Evolutionary conservation across 306 rosid species (phyloP).

Genomic region (Heteromeles arbutifolia): DNA sequence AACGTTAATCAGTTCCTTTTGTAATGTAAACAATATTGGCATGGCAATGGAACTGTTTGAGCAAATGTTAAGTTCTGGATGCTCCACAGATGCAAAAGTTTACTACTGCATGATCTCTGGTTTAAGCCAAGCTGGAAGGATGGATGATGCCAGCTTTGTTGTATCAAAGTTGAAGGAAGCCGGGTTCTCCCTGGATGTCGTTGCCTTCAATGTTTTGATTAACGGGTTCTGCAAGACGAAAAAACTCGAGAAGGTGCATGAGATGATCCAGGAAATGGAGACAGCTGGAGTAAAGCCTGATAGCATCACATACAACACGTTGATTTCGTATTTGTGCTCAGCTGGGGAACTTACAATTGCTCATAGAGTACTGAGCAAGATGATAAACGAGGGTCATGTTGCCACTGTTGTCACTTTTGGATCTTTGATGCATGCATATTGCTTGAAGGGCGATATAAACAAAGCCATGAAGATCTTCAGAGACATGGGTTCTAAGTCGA

Average conservation of each 20-base stretch:
- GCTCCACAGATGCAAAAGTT: constrained; percentile 53
- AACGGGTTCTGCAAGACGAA: constrained; percentile 68
- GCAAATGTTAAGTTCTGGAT: constrained; percentile 49
- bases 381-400: constrained; percentile 40
- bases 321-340: constrained; percentile 56
- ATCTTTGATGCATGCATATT: constrained; percentile 62
- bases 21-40: constrained; percentile 57
- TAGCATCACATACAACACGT: constrained; percentile 61
- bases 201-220: constrained; percentile 58
- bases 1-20: constrained; percentile 50
- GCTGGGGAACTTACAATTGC: constrained; percentile 45
- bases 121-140: constrained; percentile 66
- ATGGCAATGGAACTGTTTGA: constrained; percentile 60
- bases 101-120: constrained; percentile 69
- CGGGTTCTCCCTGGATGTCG: constrained; percentile 51
- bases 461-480: constrained; percentile 56
- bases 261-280: constrained; percentile 64
- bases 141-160: constrained; percentile 62
- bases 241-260: constrained; percentile 44
- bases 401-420: constrained; percentile 72
- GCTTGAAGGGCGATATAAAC: constrained; percentile 36
- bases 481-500: constrained; percentile 43
- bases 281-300: constrained; percentile 52
- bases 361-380: constrained; percentile 40
- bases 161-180: constrained; percentile 59